A percentile compares a stretch with the other conserved stretches of the same genome.
Evolutionary conservation across 257 asterid genomes (phyloP).

Genomic region (Przewalskia tangutica): DNA sequence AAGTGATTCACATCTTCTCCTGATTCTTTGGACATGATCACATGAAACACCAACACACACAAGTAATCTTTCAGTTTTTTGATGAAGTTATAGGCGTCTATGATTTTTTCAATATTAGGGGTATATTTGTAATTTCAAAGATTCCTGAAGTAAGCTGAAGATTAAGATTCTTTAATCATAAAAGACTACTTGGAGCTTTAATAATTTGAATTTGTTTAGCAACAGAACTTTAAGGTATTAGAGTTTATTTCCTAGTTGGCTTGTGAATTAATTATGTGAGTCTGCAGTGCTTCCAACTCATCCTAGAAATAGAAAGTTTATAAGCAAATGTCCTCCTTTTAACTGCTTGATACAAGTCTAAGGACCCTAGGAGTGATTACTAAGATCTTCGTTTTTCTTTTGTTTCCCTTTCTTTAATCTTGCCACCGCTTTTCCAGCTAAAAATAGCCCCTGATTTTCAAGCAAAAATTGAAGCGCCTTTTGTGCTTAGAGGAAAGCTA

Average conservation of each 20-base stretch:
- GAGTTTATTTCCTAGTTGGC: not conserved
- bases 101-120: not conserved
- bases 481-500: not conserved
- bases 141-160: not conserved
- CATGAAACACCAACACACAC: too few relatives aligned
- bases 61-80: not conserved
- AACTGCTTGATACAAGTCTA: not conserved
- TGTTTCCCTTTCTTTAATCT: not conserved
- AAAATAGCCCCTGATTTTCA: not conserved
- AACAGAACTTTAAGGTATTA: not conserved
- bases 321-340: not conserved
- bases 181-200: not conserved
- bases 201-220: not conserved
- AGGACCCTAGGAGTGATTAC: not conserved
- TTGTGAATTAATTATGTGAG: not conserved
- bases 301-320: not conserved
- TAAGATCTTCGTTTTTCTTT: not conserved
- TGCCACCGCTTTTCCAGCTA: not conserved
- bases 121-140: not conserved
- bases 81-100: not conserved
- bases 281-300: not conserved
- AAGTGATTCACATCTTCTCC: too few relatives aligned
- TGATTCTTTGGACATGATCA: too few relatives aligned
- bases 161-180: not conserved
- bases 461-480: not conserved